Base-by-base conservation (phyloP, 1,284 basidiomycete genomes). In the Trichosporon sp. region DNA sequence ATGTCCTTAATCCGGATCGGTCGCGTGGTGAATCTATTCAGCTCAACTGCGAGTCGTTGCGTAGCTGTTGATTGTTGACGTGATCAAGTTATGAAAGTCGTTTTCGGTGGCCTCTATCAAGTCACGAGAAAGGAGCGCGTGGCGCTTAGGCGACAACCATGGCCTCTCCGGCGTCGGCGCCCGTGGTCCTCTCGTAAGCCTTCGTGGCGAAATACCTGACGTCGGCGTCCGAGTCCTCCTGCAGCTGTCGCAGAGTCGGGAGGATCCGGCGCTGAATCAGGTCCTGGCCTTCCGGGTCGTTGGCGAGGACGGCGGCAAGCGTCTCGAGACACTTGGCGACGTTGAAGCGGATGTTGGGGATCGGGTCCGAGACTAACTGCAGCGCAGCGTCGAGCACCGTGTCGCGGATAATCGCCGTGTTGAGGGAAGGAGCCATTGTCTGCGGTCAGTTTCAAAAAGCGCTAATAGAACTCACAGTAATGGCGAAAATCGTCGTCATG, bases 301-400 rank as follows among this genome's bases (percentile, higher is more conserved):
- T 83, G 27, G 79, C 86, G 66, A 92, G 88, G 1, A 90, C 87
- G 19, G 82, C 82, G 0, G 91, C 90, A 61, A 97, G 84, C 27
- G 91, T 88, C 82, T 97, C 93, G 71, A 96, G 83, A 19, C 91
- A 89, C 81, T 98, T 98, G 54, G 95, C 91, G 33, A 98, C 94
- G 79, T 99, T 99, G 86, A 99, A 99, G 49, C 96, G 90, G 79
- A 99, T 99, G 82, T 99, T 99, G 63, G 96, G 96, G 75, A 99
- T 99, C 9, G 92, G 89, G 79, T 99, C 96, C 61, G 85, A 84
- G 21, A 92, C 89, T 62, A 99, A 87, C 67, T 88, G 85, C 62
- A 96, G 82, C 63, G 99, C 86, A 29, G 92, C 89, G 56, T 89
- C 88, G 69, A 98, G 87, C 69, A 99, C 90, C 59, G 91, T 91